A percentile compares a stretch with the other conserved stretches of the same genome.
Evolutionary conservation across 352 stramenopile genomes (phyloP).

Genomic region (Pythium dissotocum): DNA sequence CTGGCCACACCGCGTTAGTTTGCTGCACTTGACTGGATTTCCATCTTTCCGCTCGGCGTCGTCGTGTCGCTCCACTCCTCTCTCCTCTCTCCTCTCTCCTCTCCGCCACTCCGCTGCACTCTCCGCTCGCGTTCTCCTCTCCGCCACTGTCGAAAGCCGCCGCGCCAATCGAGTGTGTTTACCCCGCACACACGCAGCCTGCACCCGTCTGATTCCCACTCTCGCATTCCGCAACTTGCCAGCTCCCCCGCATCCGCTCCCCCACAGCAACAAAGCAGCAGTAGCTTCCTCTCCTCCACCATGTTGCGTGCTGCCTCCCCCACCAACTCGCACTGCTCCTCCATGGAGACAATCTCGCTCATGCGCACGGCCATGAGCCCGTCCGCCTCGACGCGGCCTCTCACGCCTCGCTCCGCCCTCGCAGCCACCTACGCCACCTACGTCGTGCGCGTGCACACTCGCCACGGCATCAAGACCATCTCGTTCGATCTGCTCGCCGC

Average conservation of each 20-base stretch:
- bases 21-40: conserved; percentile 12
- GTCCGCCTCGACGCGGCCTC: neutral
- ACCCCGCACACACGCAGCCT: neutral
- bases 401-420: conserved; percentile 17
- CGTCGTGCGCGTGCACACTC: conserved; percentile 14
- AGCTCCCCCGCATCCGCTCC: neutral
- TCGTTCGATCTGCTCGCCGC: conserved; percentile 68
- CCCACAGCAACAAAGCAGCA: neutral
- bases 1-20: conserved; percentile 17
- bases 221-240: conserved; percentile 14
- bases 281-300: neutral
- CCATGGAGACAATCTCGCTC: conserved; percentile 23
- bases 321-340: neutral
- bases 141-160: conserved; percentile 4
- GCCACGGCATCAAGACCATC: conserved; percentile 64
- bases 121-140: neutral
- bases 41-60: conserved; percentile 2
- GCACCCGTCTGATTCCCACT: conserved; percentile 1
- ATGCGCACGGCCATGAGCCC: neutral
- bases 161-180: neutral
- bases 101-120: conserved; percentile 1
- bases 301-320: conserved; percentile 11
- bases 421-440: conserved; percentile 24
- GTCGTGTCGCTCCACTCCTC: conserved; percentile 1
- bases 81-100: neutral